Evolutionary conservation across 2,329 filamentous ascomycete genomes (phyloP), one percentile per base, ranked within the genome.

Genomic region (Neopestalotiopsis clavispora): DNA sequence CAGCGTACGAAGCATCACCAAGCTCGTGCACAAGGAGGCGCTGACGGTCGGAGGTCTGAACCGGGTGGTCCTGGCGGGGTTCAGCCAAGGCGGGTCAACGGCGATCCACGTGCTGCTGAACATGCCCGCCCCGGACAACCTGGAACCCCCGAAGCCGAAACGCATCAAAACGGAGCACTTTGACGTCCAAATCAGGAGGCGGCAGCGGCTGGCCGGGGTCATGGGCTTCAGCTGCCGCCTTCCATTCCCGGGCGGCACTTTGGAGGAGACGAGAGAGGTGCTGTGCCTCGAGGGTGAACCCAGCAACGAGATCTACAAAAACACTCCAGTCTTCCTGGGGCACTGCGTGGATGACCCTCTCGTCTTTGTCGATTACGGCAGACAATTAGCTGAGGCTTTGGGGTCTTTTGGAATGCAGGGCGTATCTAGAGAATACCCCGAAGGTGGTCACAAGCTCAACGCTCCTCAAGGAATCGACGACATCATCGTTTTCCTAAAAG

Each of bases 81-180:
- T 86, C 65, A 84, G 83, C 67, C 82, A 84, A 76, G 84, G 84
- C 23, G 82, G 77, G 1, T 82, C 84, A 0, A 83, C 83, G 4
- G 75, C 78, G 30, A 71, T 66, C 13, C 74, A 76, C 58, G 32
- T 69, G 32, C 69, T 75, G 32, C 70, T 76, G 52, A 74, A 75
- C 59, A 62, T 77, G 58, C 70, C 9, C 28, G n/a, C 34, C 4
- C 45, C 3, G 34, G 66, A 4, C 42, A 28, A n/a, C 17, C 30
- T 13, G 40, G 58, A 49, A 56, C 32, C 23, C 56, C 49, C 30
- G 20, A 52, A 71, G 79, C n/a, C 65, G 13, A 61, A 61, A 20
- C 59, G 59, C 30, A 61, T 61, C 59, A 61, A 61, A 34, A 61
- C 32, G 28, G 59, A 61, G 30, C 59, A 61, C 34, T 61, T 61